Evolutionary conservation across 805 yeast genomes (phyloP).

Genomic region (Schizosaccharomyces lindneri): DNA sequence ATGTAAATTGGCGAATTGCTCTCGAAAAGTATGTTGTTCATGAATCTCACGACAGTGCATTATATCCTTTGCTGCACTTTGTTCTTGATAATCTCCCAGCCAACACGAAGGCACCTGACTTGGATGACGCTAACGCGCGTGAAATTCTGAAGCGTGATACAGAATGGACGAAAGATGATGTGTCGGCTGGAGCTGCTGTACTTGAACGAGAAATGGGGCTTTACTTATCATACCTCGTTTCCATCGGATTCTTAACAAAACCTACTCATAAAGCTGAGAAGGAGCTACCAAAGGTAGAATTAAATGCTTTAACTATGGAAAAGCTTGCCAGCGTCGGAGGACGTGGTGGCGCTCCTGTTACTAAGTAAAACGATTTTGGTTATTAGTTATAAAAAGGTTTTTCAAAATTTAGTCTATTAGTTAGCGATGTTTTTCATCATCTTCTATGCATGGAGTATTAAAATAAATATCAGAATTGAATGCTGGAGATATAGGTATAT

Average conservation of each 20-base stretch:
- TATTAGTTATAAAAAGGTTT: too few species aligned
- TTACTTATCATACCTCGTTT: conserved; percentile 56
- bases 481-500: neutral
- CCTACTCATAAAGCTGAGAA: conserved; percentile 24
- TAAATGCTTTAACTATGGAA: conserved; percentile 20
- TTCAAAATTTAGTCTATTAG: neutral
- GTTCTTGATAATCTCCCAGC: conserved; percentile 80
- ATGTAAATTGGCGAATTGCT: conserved; percentile 52
- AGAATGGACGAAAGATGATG: conserved; percentile 39
- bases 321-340: conserved; percentile 18
- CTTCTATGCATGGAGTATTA: neutral
- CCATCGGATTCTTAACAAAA: conserved; percentile 52
- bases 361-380: neutral
- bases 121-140: conserved; percentile 69
- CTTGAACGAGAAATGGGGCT: conserved; percentile 37
- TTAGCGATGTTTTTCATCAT: neutral
- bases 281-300: conserved; percentile 29
- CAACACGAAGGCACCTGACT: conserved; percentile 81
- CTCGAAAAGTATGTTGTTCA: conserved; percentile 59
- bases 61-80: conserved; percentile 81
- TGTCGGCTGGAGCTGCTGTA: conserved; percentile 53
- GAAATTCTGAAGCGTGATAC: conserved; percentile 38
- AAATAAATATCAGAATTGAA: neutral
- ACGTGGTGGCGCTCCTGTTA: conserved; percentile 10
- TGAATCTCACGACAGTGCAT: conserved; percentile 47